phyloP scores from a whole-genome alignment of 2,329 filamentous ascomycete species.

The Colletotrichum tamarilloi region DNA sequence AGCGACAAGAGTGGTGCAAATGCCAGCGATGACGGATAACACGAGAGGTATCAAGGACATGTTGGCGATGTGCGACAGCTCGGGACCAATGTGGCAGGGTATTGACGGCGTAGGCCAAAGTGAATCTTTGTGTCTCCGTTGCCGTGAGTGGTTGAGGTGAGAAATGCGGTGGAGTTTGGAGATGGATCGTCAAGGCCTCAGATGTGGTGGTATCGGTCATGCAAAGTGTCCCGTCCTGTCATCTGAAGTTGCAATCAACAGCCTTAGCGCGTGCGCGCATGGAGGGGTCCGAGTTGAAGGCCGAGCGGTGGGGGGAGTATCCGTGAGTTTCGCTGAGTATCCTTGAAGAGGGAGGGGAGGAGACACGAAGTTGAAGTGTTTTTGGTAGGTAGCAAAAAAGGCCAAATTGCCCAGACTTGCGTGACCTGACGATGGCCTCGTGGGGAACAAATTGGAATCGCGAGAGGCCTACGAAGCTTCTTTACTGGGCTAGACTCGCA shows the following conservation, averaged over 20 bases:
- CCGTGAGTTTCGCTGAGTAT: too few species aligned
- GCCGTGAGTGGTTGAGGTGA: background rate
- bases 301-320: too few species aligned
- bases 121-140: too few species aligned
- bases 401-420: background rate
- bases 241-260: slow-evolving; percentile 30
- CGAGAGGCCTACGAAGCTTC: background rate
- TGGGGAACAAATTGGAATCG: background rate
- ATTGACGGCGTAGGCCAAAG: background rate
- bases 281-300: background rate
- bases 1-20: slow-evolving; percentile 25
- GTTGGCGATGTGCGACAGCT: background rate
- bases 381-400: background rate
- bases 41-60: slow-evolving; percentile 26
- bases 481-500: slow-evolving; percentile 10
- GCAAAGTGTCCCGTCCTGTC: slow-evolving; percentile 31
- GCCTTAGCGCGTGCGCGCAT: slow-evolving; percentile 14
- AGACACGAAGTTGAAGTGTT: background rate
- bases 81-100: background rate
- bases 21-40: slow-evolving; percentile 27
- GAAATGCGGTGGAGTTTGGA: slow-evolving; percentile 3
- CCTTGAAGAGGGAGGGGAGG: background rate
- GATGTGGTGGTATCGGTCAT: slow-evolving; percentile 21
- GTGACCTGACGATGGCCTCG: slow-evolving; percentile 8
- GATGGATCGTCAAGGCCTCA: slow-evolving; percentile 8